Evolutionary conservation across 768 basidiomycete genomes (phyloP).

Genomic region (Ramaria sp.): DNA sequence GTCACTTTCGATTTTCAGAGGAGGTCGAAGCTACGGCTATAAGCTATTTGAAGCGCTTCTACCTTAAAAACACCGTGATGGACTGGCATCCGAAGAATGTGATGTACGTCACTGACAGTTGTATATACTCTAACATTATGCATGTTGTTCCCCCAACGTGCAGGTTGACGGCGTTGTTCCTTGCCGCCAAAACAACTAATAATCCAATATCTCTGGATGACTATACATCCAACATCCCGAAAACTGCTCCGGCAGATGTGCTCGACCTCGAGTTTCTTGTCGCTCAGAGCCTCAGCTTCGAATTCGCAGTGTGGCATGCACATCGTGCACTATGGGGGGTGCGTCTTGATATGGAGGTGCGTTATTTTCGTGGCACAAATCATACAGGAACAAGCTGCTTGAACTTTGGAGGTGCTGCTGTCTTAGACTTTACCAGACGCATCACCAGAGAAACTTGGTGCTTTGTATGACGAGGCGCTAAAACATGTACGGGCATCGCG

Average conservation of each 20-base stretch:
- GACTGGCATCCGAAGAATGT: conserved; percentile 99
- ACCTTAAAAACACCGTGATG: conserved; percentile 96
- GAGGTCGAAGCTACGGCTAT: conserved; percentile 90
- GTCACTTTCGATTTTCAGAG: conserved; percentile 79
- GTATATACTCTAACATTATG: not conserved
- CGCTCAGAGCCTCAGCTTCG: conserved; percentile 87
- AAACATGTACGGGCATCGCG: conserved; percentile 66
- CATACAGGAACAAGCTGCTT: not conserved
- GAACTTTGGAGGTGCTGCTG: not conserved
- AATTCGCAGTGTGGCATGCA: conserved; percentile 89
- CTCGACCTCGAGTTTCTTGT: conserved; percentile 93
- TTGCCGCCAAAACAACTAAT: conserved; percentile 97
- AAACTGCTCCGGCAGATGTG: conserved; percentile 71
- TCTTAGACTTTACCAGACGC: conserved; percentile 47
- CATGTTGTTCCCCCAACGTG: not conserved
- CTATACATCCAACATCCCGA: conserved; percentile 77
- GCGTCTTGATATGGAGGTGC: conserved; percentile 79
- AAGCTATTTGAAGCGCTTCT: conserved; percentile 91
- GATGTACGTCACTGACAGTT: conserved; percentile 50
- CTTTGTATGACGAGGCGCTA: conserved; percentile 55
- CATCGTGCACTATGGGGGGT: conserved; percentile 84
- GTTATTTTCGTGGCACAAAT: conserved; percentile 8
- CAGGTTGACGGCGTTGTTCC: conserved; percentile 91
- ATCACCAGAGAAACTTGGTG: conserved; percentile 36
- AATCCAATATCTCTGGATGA: conserved; percentile 79